Base-by-base conservation (phyloP, 2,329 filamentous ascomycete species). In the Xylariaceae sp. region DNA sequence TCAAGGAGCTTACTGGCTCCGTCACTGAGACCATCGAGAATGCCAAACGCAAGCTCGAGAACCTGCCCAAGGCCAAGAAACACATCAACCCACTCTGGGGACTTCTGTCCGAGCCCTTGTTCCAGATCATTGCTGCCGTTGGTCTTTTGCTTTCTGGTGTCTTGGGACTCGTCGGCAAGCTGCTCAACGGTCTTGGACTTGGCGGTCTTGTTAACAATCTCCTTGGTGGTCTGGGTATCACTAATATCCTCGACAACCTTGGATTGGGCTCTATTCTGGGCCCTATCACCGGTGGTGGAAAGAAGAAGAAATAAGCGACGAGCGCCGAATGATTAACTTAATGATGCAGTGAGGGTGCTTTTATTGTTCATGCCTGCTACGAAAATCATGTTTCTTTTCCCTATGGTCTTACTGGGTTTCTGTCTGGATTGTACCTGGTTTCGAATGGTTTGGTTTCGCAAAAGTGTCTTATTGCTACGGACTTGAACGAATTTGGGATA, bases 51-150 rank as follows among this genome's bases (percentile, higher is more conserved):
- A 87, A 88, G 74, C 86, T 95, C 50, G 82, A 86, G 61, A 86
- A 88, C 62, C 93, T 95, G 87, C 90, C 91, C 5, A 86, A 94
- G 56, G 91, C 89, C 35, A 94, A 95, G 84, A 92, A 95, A 77
- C 84, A 92, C 73, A 77, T 95, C 49, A 95, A 92, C 71, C 90
- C 91, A 10, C 80, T 96, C 22, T 95, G 90, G 89, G 82, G 74
- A 22, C 74, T 95, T 39, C 73, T 93, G 12, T 82, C 82, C 27
- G 88, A 95, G 74, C 91, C 91, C 10, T 73, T 95, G 19, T 88
- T 90, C 77, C 91, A 96, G 76, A 95, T 95, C 63, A 78, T 95
- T 39, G 88, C 90, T 7, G 90, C 88, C 10, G 90, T 95, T 37
- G 91, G 91, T 19, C 70, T 95, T 48, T 68, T 95, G 52, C 74